Percentiles rank a stretch among this genome's conserved stretches.
phyloP scores from a whole-genome alignment of 805 yeast species.

The Starmerella apis region DNA sequence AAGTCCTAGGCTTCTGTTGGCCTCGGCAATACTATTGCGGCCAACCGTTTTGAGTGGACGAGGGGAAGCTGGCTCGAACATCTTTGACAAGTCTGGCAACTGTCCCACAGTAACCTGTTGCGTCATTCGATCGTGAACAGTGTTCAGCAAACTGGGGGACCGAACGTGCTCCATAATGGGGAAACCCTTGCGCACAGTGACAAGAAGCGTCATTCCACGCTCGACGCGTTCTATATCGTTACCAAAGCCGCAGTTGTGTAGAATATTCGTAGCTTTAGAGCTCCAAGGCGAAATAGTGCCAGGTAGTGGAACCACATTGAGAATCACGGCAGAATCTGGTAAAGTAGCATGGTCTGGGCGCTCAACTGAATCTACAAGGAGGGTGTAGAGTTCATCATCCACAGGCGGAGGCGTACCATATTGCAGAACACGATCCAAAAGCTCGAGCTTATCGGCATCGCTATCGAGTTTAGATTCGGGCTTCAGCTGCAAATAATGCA shows the following conservation, averaged over 20 bases:
- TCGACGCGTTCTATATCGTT: constrained; percentile 71
- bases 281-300: constrained; percentile 99
- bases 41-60: constrained; percentile 58
- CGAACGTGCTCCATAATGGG: constrained; percentile 48
- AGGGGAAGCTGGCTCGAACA: constrained; percentile 70
- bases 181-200: constrained; percentile 62
- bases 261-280: constrained; percentile 92
- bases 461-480: constrained; percentile 28
- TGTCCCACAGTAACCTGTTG: constrained; percentile 46
- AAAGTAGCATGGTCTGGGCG: constrained; percentile 19
- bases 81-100: constrained; percentile 37
- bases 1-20: constrained; percentile 75
- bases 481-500: constrained; percentile 67
- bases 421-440: constrained; percentile 49
- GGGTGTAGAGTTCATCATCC: constrained; percentile 37
- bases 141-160: constrained; percentile 49
- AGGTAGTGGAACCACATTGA: constrained; percentile 77
- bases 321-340: constrained; percentile 39
- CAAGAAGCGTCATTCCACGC: constrained; percentile 71
- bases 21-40: constrained; percentile 48
- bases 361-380: constrained; percentile 34
- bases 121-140: constrained; percentile 91
- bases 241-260: constrained; percentile 74
- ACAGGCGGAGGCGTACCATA: constrained; percentile 62
- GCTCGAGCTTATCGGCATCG: constrained; percentile 31